Percentiles rank a stretch among this genome's conserved stretches.
phyloP scores from a whole-genome alignment of 2,329 filamentous ascomycete genomes.

The Colletotrichum spinosum region DNA sequence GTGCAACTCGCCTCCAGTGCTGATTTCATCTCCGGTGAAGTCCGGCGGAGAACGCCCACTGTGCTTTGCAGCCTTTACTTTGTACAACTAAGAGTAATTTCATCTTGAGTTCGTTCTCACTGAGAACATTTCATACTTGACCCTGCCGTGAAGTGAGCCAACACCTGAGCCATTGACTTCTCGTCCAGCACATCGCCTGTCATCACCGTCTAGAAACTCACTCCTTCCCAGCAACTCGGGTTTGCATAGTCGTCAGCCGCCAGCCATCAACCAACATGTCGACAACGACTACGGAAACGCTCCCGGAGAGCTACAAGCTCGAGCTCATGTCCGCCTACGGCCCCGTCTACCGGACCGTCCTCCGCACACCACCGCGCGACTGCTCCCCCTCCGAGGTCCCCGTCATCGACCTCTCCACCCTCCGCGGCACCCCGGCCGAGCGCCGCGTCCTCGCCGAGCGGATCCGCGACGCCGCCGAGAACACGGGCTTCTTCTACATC shows the following conservation, averaged over 20 bases:
- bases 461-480: constrained; percentile 54
- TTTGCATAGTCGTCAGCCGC: too few relatives aligned
- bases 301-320: constrained; percentile 49
- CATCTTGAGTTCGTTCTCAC: not conserved
- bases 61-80: not conserved
- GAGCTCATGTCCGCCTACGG: constrained; percentile 58
- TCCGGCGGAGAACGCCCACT: constrained; percentile 8
- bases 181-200: too few relatives aligned
- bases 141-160: too few relatives aligned
- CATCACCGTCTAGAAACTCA: too few relatives aligned
- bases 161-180: too few relatives aligned
- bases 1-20: not conserved
- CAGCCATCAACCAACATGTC: constrained; percentile 11
- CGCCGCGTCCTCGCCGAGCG: constrained; percentile 51
- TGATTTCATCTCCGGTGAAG: constrained; percentile 17
- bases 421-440: constrained; percentile 48
- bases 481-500: constrained; percentile 61
- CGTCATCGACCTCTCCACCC: constrained; percentile 55
- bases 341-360: constrained; percentile 56
- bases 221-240: too few relatives aligned
- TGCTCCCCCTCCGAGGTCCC: constrained; percentile 57
- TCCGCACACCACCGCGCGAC: constrained; percentile 52
- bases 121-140: too few relatives aligned
- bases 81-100: not conserved
- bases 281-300: constrained; percentile 23